Base-by-base conservation (phyloP, 352 stramenopile species). In the Phytopythium boreale region DNA sequence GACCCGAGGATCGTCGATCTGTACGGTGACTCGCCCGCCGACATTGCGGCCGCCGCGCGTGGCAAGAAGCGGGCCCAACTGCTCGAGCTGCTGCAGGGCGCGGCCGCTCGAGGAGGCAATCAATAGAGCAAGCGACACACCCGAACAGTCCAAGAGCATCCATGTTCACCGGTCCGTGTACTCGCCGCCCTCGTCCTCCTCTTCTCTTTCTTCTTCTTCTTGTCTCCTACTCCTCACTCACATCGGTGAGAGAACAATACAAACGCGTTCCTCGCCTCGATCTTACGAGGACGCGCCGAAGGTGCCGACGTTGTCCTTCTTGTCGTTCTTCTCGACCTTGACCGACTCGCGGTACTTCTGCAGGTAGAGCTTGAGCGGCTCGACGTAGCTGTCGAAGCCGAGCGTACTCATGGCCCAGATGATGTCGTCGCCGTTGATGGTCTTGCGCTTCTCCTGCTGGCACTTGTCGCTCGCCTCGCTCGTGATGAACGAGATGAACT, bases 401-500 rank as follows among this genome's bases (percentile, higher is more conserved):
- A 99, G 80, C 37, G 96, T 99, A 68, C 90, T 98, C 97, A 99
- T 99, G 55, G 98, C 97, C 96, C 96, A 99, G 49, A 99, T 88
- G 61, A 99, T 91, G 80, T 99, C 98, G 78, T 99, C 97, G 47
- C 98, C 98, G 77, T 99, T 99, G 76, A 99, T 99, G 27, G 97
- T 99, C 88, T 99, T 99, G 60, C 98, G 83, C 79, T 99, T 99
- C 80, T 99, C 97, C 71, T 99, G 96, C 73, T 99, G 93, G 79
- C 97, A 99, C 72, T 99, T 99, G 78, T 99, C 97, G 67, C 90
- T 98, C 31, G 98, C 98, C 69, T 98, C 89, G 71, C 84, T 98
- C 60, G 97, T 99, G 72, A 99, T 99, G 83, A 99, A 99, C 74
- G 94, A 99, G 74, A 99, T 99, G 80, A 99, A 99, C 83, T 99